A percentile compares a stretch with the other conserved stretches of the same genome.
These are phyloP conservation scores for Pontederia crassipes DNA, from an alignment of 176 grass and related monocot species.

Conservation along the genomic window DNA sequence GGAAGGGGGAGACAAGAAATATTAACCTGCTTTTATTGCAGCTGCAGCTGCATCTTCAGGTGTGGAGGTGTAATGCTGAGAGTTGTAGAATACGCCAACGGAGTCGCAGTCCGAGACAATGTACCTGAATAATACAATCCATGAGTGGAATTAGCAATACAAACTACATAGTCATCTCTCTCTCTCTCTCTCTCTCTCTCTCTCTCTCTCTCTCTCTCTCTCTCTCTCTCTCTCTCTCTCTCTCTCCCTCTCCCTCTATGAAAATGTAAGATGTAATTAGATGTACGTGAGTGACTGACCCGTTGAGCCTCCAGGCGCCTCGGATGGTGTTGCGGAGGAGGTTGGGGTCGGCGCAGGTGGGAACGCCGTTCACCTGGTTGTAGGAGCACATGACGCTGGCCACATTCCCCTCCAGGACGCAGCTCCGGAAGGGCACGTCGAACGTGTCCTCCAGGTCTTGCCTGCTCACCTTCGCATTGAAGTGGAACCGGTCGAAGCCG, in stretches of 20 bases:
- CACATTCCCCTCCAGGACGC: slow-evolving; percentile 43
- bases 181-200: too few relatives aligned
- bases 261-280: neutral
- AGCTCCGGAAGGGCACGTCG: slow-evolving; percentile 68
- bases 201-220: too few relatives aligned
- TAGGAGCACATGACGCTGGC: slow-evolving; percentile 91
- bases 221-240: too few relatives aligned
- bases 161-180: too few relatives aligned
- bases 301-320: slow-evolving; percentile 27
- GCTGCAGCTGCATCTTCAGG: slow-evolving; percentile 65
- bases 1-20: neutral
- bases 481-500: slow-evolving; percentile 55
- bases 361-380: slow-evolving; percentile 92
- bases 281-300: neutral
- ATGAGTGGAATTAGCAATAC: too few relatives aligned
- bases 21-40: slow-evolving; percentile 38
- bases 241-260: neutral
- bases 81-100: slow-evolving; percentile 60
- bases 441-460: slow-evolving; percentile 90
- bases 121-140: slow-evolving; percentile 22
- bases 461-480: slow-evolving; percentile 55
- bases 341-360: slow-evolving; percentile 52
- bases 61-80: slow-evolving; percentile 50
- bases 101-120: slow-evolving; percentile 93
- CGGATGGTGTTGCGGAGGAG: slow-evolving; percentile 49